phyloP scores from a whole-genome alignment of 495 filamentous ascomycete species.

The Jackrogersella multiformis region DNA sequence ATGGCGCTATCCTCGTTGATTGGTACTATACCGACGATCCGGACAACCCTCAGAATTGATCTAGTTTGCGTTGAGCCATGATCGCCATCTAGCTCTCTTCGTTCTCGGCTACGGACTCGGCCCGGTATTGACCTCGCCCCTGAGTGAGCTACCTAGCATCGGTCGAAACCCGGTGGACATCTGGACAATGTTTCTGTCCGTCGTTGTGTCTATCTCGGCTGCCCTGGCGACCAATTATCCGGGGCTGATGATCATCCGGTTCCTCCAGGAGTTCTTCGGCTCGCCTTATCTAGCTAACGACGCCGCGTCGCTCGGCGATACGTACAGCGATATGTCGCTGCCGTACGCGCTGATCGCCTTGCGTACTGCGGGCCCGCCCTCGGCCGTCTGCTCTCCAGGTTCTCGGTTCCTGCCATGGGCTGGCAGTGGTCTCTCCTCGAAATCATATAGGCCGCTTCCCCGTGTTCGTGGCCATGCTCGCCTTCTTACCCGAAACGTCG shows the following conservation, averaged over 20 bases:
- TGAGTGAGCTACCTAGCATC: constrained; percentile 71
- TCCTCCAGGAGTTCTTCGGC: constrained; percentile 78
- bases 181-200: constrained; percentile 72
- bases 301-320: constrained; percentile 79
- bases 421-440: constrained; percentile 68
- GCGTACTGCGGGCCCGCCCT: constrained; percentile 62
- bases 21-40: constrained; percentile 66
- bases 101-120: constrained; percentile 69
- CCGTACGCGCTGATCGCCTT: constrained; percentile 75
- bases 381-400: constrained; percentile 70
- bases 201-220: constrained; percentile 78
- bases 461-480: constrained; percentile 56
- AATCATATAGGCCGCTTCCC: constrained; percentile 63
- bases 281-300: constrained; percentile 80
- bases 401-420: constrained; percentile 65
- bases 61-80: constrained; percentile 46
- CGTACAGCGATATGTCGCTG: constrained; percentile 74
- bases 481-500: constrained; percentile 59
- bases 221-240: constrained; percentile 76
- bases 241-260: constrained; percentile 77
- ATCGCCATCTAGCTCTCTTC: constrained; percentile 65
- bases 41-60: constrained; percentile 67
- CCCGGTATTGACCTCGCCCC: constrained; percentile 52
- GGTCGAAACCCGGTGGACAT: constrained; percentile 75
- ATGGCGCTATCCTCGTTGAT: constrained; percentile 65